phyloP scores from a whole-genome alignment of 306 rosid species.

The Malus asiatica region DNA sequence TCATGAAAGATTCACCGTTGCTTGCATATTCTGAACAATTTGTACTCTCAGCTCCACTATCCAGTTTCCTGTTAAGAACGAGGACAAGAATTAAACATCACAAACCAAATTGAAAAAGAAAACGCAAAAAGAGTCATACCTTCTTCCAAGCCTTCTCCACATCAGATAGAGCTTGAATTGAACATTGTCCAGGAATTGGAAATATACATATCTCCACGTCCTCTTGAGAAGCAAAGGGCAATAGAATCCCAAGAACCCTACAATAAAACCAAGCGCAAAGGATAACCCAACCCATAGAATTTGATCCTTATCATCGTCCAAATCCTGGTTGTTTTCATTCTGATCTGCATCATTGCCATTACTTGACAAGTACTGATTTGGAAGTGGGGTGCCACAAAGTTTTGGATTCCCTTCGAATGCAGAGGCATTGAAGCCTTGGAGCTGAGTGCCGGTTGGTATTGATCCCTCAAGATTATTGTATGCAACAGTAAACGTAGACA shows the following conservation, averaged over 20 bases:
- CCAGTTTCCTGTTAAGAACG: too few species aligned
- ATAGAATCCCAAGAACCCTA: neutral
- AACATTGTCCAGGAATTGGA: neutral
- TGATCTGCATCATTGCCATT: neutral
- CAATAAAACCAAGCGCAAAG: neutral
- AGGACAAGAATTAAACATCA: too few species aligned
- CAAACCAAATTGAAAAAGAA: too few species aligned
- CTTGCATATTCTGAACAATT: too few species aligned
- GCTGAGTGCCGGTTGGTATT: constrained; percentile 4
- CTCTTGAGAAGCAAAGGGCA: neutral
- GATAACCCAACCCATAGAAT: neutral
- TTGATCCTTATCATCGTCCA: neutral
- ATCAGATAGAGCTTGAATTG: neutral
- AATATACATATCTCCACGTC: neutral
- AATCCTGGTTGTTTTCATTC: neutral
- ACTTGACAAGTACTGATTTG: neutral
- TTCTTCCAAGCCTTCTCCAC: too few species aligned
- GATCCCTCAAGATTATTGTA: neutral
- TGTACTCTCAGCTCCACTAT: too few species aligned
- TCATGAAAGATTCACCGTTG: too few species aligned
- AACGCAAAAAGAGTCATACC: too few species aligned
- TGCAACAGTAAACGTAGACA: neutral
- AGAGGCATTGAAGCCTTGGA: neutral
- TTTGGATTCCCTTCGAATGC: neutral
- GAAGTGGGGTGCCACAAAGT: constrained; percentile 9